These are phyloP conservation scores for Trametes maxima DNA, from an alignment of 768 basidiomycete species.

Conservation along the genomic window DNA sequence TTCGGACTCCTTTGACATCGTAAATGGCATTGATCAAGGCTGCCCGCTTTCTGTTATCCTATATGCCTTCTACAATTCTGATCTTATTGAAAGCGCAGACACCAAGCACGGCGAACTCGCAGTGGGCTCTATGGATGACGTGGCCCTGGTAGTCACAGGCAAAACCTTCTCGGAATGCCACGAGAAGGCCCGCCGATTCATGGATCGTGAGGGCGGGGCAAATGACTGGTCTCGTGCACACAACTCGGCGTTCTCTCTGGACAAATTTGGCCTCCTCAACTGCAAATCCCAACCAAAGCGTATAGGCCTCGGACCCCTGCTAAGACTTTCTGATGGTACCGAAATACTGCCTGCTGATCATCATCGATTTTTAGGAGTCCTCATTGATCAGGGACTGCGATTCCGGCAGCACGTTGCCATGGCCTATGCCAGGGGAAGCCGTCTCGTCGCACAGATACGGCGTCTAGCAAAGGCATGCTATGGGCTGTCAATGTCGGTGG, in stretches of 20 bases:
- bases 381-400: constrained; percentile 33
- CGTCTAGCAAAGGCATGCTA: constrained; percentile 25
- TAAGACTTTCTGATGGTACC: constrained; percentile 16
- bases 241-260: no score
- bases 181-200: constrained; percentile 11
- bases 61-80: constrained; percentile 38
- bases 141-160: constrained; percentile 3
- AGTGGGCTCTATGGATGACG: constrained; percentile 25
- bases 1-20: no score
- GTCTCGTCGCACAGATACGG: constrained; percentile 26
- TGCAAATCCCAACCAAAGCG: constrained; percentile 4
- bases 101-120: constrained; percentile 19
- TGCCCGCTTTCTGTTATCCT: constrained; percentile 33
- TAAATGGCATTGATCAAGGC: no score
- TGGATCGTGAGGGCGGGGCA: constrained; percentile 25
- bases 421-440: constrained; percentile 28
- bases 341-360: constrained; percentile 20
- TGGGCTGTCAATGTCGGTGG: constrained; percentile 23
- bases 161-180: constrained; percentile 9
- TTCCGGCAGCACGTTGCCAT: constrained; percentile 28
- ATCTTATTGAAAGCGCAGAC: constrained; percentile 19
- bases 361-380: constrained; percentile 36
- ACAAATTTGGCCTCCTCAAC: no score
- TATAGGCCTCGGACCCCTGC: neutral
- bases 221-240: constrained; percentile 34